A percentile compares a stretch with the other conserved stretches of the same genome.
These are phyloP conservation scores for Moniliophthora roreri DNA, from an alignment of 1,284 basidiomycete genomes.

Conservation along the genomic window DNA sequence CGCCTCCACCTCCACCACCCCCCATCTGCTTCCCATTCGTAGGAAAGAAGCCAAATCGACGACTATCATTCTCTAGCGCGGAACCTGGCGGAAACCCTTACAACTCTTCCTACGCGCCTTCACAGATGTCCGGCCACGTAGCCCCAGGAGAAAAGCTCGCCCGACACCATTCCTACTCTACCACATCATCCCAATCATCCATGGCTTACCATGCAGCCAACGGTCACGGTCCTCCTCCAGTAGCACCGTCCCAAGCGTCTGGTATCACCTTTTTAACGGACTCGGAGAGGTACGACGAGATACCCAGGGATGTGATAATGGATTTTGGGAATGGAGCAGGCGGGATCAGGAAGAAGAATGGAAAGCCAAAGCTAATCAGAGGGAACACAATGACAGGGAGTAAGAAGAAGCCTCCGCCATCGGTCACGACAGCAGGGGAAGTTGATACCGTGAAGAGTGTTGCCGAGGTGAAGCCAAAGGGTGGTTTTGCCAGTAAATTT, in stretches of 20 bases:
- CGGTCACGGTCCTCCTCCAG: not conserved
- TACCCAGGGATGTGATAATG: slow-evolving; percentile 19
- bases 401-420: slow-evolving; percentile 28
- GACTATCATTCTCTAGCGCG: slow-evolving; percentile 42
- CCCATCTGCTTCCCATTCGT: slow-evolving; percentile 58
- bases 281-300: slow-evolving; percentile 55
- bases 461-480: not conserved
- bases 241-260: not conserved
- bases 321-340: slow-evolving; percentile 5
- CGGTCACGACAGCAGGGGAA: slow-evolving; percentile 1
- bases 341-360: slow-evolving; percentile 24
- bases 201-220: slow-evolving; percentile 5
- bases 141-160: slow-evolving; percentile 2
- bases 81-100: slow-evolving; percentile 18
- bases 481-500: slow-evolving; percentile 41
- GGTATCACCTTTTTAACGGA: slow-evolving; percentile 52
- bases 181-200: slow-evolving; percentile 4
- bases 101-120: slow-evolving; percentile 19
- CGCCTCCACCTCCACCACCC: slow-evolving; percentile 50
- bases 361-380: slow-evolving; percentile 42
- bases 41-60: slow-evolving; percentile 40
- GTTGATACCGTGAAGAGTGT: slow-evolving; percentile 5
- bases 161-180: slow-evolving; percentile 10
- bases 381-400: slow-evolving; percentile 54
- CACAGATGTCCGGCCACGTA: slow-evolving; percentile 3